A percentile compares a stretch with the other conserved stretches of the same genome.
phyloP scores from a whole-genome alignment of 257 asterid species.

The Solanum appendiculatum region DNA sequence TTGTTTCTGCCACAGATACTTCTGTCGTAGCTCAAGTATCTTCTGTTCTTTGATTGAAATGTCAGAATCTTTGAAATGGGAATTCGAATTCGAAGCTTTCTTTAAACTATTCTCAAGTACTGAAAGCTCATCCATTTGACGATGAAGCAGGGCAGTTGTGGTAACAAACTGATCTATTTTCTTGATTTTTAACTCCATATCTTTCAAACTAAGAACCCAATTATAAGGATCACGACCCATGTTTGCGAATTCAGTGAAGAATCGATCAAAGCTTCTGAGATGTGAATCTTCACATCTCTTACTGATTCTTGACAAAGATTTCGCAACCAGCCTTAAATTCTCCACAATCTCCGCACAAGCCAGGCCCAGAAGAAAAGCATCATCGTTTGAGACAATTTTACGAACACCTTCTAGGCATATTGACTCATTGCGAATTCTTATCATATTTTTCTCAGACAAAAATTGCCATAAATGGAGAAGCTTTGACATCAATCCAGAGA shows the following conservation, averaged over 20 bases:
- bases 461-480: slow-evolving; percentile 86
- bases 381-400: slow-evolving; percentile 80
- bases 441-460: slow-evolving; percentile 43
- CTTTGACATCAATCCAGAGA: slow-evolving; percentile 71
- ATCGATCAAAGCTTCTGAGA: slow-evolving; percentile 48
- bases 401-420: slow-evolving; percentile 77
- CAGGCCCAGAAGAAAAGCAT: slow-evolving; percentile 53
- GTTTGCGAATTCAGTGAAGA: slow-evolving; percentile 53
- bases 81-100: slow-evolving; percentile 22
- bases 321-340: slow-evolving; percentile 39
- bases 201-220: slow-evolving; percentile 53
- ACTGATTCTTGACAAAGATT: slow-evolving; percentile 51
- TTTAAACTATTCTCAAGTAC: slow-evolving; percentile 37
- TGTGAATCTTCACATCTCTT: slow-evolving; percentile 49
- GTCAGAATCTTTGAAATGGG: slow-evolving; percentile 8
- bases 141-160: slow-evolving; percentile 40
- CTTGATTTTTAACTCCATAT: slow-evolving; percentile 46
- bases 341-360: slow-evolving; percentile 84
- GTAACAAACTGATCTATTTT: slow-evolving; percentile 51
- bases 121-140: slow-evolving; percentile 64
- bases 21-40: slow-evolving; percentile 54
- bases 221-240: slow-evolving; percentile 50
- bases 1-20: slow-evolving; percentile 69
- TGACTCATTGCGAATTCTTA: slow-evolving; percentile 49
- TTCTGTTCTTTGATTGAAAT: slow-evolving; percentile 36